phyloP scores from a whole-genome alignment of 306 rosid species.

The Quercus wislizeni region DNA sequence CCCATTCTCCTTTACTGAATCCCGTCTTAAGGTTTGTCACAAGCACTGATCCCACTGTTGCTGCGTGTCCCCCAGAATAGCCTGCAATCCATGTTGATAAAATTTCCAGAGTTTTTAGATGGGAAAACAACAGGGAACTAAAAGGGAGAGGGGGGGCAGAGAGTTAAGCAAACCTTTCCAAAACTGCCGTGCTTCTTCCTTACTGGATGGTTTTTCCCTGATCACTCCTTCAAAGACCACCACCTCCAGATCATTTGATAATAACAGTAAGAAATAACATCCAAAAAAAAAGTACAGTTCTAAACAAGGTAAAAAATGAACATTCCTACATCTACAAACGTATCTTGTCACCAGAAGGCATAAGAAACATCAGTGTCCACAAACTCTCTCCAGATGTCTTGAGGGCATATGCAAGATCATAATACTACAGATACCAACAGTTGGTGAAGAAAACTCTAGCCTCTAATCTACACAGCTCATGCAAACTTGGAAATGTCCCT shows the following conservation, averaged over 20 bases:
- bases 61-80: constrained; percentile 80
- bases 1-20: constrained; percentile 82
- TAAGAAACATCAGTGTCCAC: not conserved
- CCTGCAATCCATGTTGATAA: constrained; percentile 42
- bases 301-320: not conserved
- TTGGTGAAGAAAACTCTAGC: not conserved
- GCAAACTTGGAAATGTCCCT: not conserved
- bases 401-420: not conserved
- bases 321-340: constrained; percentile 14
- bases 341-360: constrained; percentile 46
- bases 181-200: constrained; percentile 86
- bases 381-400: not conserved
- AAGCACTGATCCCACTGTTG: constrained; percentile 81
- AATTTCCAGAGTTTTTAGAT: not conserved
- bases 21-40: constrained; percentile 91
- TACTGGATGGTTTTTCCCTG: constrained; percentile 89
- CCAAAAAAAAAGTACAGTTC: not conserved
- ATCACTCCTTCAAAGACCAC: constrained; percentile 85
- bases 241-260: constrained; percentile 82
- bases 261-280: constrained; percentile 35
- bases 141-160: not conserved
- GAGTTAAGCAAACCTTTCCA: constrained; percentile 59
- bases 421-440: not conserved
- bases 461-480: not conserved
- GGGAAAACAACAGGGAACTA: not conserved